A percentile compares a stretch with the other conserved stretches of the same genome.
Evolutionary conservation across 129 eudicot species (phyloP).

Genomic region (Escallonia herrerae): DNA sequence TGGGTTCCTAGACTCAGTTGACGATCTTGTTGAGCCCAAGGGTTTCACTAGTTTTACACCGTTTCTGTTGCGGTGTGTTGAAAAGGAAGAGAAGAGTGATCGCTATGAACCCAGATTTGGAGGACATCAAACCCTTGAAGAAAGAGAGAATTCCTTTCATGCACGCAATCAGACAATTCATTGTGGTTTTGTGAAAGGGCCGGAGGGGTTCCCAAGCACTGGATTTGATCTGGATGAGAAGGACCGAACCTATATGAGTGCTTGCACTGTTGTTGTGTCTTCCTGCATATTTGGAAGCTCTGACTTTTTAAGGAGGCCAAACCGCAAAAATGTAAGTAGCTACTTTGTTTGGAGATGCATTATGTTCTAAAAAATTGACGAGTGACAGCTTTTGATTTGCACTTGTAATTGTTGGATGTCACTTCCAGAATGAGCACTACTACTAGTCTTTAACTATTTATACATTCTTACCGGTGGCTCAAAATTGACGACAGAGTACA

Average conservation of each 20-base stretch:
- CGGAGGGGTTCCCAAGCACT: conserved; percentile 51
- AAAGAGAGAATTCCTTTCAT: conserved; percentile 67
- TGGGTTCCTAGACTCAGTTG: conserved; percentile 46
- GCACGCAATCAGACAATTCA: conserved; percentile 73
- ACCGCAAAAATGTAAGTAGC: conserved; percentile 71
- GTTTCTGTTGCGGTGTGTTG: conserved; percentile 50
- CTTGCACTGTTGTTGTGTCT: conserved; percentile 72
- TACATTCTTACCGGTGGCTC: too few species aligned
- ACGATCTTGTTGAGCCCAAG: conserved; percentile 54
- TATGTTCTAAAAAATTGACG: too few species aligned
- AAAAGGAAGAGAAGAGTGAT: conserved; percentile 38
- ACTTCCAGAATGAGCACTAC: not conserved
- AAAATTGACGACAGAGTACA: too few species aligned
- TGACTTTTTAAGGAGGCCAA: conserved; percentile 91
- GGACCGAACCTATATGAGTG: conserved; percentile 55
- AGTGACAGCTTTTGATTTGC: not conserved
- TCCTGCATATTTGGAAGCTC: conserved; percentile 99
- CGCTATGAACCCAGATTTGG: conserved; percentile 65
- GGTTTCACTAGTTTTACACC: conserved; percentile 42
- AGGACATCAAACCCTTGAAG: conserved; percentile 85
- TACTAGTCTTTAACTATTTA: not conserved
- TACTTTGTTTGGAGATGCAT: not conserved
- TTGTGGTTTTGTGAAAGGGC: conserved; percentile 89
- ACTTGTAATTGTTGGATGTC: not conserved
- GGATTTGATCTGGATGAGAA: conserved; percentile 79